Conservation (phyloP, 768 basidiomycete genomes). For the Pholiota microspora region DNA sequence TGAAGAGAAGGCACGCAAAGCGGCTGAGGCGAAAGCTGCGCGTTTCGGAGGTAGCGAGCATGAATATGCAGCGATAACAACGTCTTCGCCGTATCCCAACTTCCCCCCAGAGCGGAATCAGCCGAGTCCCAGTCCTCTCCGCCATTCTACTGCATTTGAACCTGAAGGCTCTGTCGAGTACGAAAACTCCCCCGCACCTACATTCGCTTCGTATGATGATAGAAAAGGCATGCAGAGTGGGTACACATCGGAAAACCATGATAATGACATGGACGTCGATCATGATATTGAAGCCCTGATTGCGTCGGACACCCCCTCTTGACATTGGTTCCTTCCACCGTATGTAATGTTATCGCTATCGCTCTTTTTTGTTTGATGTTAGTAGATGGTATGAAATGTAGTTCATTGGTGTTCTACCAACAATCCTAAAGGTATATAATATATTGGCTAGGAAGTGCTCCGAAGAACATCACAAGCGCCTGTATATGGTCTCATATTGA, state of each 20-base stretch:
- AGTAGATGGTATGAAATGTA: neutral
- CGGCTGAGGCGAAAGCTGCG: slow-evolving; percentile 18
- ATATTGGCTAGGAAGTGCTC: neutral
- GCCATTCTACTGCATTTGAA: slow-evolving; percentile 39
- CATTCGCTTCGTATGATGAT: slow-evolving; percentile 49
- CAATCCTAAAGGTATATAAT: too few relatives aligned
- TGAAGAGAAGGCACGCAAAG: slow-evolving; percentile 15
- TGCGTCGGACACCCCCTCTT: slow-evolving; percentile 15
- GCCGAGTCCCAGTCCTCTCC: slow-evolving; percentile 43
- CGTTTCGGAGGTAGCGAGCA: slow-evolving; percentile 8
- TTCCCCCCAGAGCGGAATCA: slow-evolving; percentile 6
- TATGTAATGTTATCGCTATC: neutral
- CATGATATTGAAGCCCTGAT: slow-evolving; percentile 25
- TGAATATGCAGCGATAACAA: slow-evolving; percentile 7
- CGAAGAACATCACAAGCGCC: neutral
- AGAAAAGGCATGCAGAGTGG: slow-evolving; percentile 49
- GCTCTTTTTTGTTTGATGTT: neutral
- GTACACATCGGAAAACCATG: slow-evolving; percentile 50
- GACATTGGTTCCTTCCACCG: neutral
- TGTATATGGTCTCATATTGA: neutral
- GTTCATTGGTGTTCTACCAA: neutral
- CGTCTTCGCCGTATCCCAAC: neutral
- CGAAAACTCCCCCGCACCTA: slow-evolving; percentile 48
- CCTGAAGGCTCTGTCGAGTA: slow-evolving; percentile 31
- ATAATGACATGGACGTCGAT: slow-evolving; percentile 32